Base-by-base conservation (phyloP, 2,329 filamentous ascomycete species). In the Epichloe hybrida region DNA sequence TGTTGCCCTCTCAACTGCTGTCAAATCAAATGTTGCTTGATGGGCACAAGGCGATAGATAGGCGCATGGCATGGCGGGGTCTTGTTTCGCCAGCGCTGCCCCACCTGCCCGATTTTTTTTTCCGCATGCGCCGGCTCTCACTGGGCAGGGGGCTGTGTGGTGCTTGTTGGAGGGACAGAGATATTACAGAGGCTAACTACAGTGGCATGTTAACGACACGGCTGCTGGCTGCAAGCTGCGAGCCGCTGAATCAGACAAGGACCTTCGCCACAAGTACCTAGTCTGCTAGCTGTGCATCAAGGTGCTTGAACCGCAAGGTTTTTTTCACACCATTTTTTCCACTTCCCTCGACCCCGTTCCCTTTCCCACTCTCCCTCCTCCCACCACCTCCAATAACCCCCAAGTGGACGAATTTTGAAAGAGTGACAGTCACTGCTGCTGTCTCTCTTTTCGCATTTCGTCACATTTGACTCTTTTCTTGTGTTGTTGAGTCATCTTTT, bases 341-440 rank as follows among this genome's bases (percentile, higher is more conserved):
- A 46, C 44, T 40, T 54, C 51, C 55, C 46, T 51, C 47, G 46
- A 35, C 48, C 44, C 21, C 57, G 53, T 57, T 52, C 59, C 57
- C 55, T 57, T 58, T 57, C 58, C 57, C 57, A 55, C 56, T 57
- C 58, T 58, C 57, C 57, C 54, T 57, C 39, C 13, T 57, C 55
- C 52, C 47, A 48, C 48, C 50, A 47, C 48, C 53, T 50, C 54
- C 53, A 48, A 56, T 49, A 55, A 55, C 51, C 51, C 53, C 52
- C 61, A 61, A 66, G 65, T 50, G 59, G 64, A 66, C 65, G 63
- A 62, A 62, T 64, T 61, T 62, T 45, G 17, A 12, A 61, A 66
- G 64, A 67, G 65, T 62, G 66, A 59, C 67, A 68, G 66, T 68
- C 67, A 66, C 65, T 67, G 60, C 61, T 62, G 62, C 66, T 69